Conservation (phyloP, 805 yeast genomes). For the Zygotorulaspora chibaensis region DNA sequence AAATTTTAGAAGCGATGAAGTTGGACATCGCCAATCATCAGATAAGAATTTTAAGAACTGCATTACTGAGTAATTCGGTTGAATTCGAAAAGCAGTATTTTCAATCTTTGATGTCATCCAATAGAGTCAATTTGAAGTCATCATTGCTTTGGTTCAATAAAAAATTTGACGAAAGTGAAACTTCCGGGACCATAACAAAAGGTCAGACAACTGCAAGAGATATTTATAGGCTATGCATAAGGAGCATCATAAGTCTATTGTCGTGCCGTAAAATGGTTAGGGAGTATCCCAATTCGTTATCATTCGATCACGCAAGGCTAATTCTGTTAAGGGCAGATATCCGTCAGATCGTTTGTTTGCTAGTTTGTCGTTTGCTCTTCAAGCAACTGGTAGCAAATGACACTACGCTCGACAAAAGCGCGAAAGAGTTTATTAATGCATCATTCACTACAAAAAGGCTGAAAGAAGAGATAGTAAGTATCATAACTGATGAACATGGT, state of each 20-base stretch:
- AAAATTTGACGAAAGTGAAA: slow-evolving; percentile 29
- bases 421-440: slow-evolving; percentile 36
- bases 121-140: slow-evolving; percentile 56
- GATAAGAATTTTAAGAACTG: slow-evolving; percentile 78
- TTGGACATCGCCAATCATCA: slow-evolving; percentile 94
- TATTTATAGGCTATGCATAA: slow-evolving; percentile 41
- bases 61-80: slow-evolving; percentile 77
- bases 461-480: slow-evolving; percentile 69
- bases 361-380: slow-evolving; percentile 66
- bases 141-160: slow-evolving; percentile 62
- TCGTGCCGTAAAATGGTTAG: slow-evolving; percentile 77
- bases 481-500: slow-evolving; percentile 80
- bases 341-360: slow-evolving; percentile 75
- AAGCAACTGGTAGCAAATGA: slow-evolving; percentile 55
- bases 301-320: slow-evolving; percentile 79
- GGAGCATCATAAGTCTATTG: slow-evolving; percentile 57
- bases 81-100: slow-evolving; percentile 87
- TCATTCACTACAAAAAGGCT: slow-evolving; percentile 43
- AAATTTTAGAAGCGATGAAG: slow-evolving; percentile 89
- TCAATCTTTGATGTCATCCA: slow-evolving; percentile 39
- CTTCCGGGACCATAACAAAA: slow-evolving; percentile 12
- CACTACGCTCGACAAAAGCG: slow-evolving; percentile 27
- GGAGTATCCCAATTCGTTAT: slow-evolving; percentile 77
- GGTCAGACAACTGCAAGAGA: slow-evolving; percentile 12
- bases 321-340: slow-evolving; percentile 79